Conservation (phyloP, 2,329 filamentous ascomycete genomes). For the Botrytis deweyae region DNA sequence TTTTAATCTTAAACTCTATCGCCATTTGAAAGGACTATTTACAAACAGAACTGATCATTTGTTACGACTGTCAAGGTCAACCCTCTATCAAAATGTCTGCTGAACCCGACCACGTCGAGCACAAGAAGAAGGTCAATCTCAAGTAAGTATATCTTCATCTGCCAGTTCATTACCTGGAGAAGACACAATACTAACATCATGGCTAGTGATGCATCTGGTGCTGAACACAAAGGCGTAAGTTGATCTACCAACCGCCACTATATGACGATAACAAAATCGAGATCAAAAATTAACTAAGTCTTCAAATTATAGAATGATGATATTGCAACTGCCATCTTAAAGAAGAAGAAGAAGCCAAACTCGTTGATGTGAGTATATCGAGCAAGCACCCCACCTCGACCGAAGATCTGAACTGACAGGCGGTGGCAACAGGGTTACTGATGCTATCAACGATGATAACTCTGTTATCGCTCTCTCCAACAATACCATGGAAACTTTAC, state of each 20-base stretch:
- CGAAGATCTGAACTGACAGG: slow-evolving; percentile 39
- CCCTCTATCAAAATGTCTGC: slow-evolving; percentile 66
- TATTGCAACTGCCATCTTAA: slow-evolving; percentile 91
- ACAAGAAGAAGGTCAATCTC: slow-evolving; percentile 82
- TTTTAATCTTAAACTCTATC: neutral
- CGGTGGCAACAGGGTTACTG: slow-evolving; percentile 71
- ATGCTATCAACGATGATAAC: slow-evolving; percentile 99
- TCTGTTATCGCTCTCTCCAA: slow-evolving; percentile 98
- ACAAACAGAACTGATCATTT: neutral
- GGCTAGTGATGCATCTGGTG: slow-evolving; percentile 80
- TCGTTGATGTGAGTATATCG: slow-evolving; percentile 76
- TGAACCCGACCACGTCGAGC: slow-evolving; percentile 60
- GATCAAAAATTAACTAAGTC: slow-evolving; percentile 43
- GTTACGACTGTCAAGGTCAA: slow-evolving; percentile 17
- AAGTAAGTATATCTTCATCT: slow-evolving; percentile 55
- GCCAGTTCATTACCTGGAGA: slow-evolving; percentile 9
- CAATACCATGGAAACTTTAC: slow-evolving; percentile 97
- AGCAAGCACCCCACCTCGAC: slow-evolving; percentile 21
- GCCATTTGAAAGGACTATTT: neutral
- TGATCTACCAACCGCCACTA: slow-evolving; percentile 29
- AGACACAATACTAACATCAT: slow-evolving; percentile 42
- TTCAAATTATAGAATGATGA: slow-evolving; percentile 69
- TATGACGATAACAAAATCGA: slow-evolving; percentile 30
- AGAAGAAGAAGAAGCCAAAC: slow-evolving; percentile 99
- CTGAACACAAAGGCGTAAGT: slow-evolving; percentile 78